Base-by-base conservation (phyloP, 805 yeast genomes). In the Saccharomycopsis fibuligera region DNA sequence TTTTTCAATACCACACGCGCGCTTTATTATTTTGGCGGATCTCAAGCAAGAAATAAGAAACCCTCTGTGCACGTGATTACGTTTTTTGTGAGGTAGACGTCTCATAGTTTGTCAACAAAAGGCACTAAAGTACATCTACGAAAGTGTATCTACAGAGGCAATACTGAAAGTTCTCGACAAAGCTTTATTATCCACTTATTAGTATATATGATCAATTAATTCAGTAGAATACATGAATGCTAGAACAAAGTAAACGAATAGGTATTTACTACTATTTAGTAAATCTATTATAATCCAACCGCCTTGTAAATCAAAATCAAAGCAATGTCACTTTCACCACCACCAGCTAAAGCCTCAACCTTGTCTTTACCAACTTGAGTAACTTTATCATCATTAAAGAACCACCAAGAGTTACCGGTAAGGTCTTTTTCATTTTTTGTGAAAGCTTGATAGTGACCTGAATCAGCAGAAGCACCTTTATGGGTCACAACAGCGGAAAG, bases 311-410 rank as follows among this genome's bases (percentile, higher is more conserved):
- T 68, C 57, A 91, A 73, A 48, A 93, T 82, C 64, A 93, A 76
- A 2, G 99, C 99, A 60, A 93, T 81, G 66, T 93, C 99, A 58
- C 96, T 80, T 69, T 95, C 99, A 50, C 98, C 97, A 49, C 99
- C 99, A 39, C 99, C 99, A 4, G 97, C 86, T 56, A 93, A 73
- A 49, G 76, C 66, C 64, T 89, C 96, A 53, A 93, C 80, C 61
- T 79, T 87, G 45, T 89, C 93, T 60, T 79, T 84, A 54, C 74
- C 79, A n/a, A 90, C 89, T 37, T 73, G 68, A 5, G 78, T 70
- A 16, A 93, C 96, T 62, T 83, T 83, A 67, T 90, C 96, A 65
- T 93, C 99, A 63, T 93, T 89, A 68, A 87, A 93, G 65, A 82
- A 83, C 83, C 86, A 91, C 99, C 99, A 93, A 54, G 72, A 75